Percentiles rank a stretch among this genome's conserved stretches.
Conservation (phyloP, 306 rosid species). For the Medicago lupulina region DNA sequence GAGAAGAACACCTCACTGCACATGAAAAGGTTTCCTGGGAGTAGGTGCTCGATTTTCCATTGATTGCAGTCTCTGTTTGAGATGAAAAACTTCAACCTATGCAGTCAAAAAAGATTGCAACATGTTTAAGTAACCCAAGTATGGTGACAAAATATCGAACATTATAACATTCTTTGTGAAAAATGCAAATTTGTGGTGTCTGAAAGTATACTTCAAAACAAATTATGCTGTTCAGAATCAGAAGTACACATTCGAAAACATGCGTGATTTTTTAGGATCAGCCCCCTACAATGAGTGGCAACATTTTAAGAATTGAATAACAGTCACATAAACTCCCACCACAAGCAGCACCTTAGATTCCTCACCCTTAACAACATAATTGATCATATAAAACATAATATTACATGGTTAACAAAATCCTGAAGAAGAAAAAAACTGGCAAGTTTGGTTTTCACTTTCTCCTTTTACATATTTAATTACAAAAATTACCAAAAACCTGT, state of each 20-base stretch:
- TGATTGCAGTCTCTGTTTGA: slow-evolving; percentile 90
- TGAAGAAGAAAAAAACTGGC: background rate
- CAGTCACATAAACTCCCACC: too few relatives aligned
- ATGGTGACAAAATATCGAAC: background rate
- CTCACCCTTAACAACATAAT: too few relatives aligned
- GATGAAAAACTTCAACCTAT: slow-evolving; percentile 94
- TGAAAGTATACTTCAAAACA: too few relatives aligned
- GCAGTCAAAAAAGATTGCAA: slow-evolving; percentile 30
- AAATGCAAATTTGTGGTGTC: background rate
- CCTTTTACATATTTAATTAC: background rate
- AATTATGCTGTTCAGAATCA: too few relatives aligned
- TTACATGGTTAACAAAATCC: too few relatives aligned
- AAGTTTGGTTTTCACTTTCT: background rate
- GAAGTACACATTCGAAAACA: too few relatives aligned
- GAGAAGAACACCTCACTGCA: slow-evolving; percentile 32
- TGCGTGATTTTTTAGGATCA: too few relatives aligned
- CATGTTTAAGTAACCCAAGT: background rate
- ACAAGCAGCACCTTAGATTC: too few relatives aligned
- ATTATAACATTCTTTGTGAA: background rate
- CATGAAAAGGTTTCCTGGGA: slow-evolving; percentile 81
- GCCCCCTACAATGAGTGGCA: too few relatives aligned
- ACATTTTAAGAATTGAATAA: too few relatives aligned
- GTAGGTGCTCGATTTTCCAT: slow-evolving; percentile 92
- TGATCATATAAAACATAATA: too few relatives aligned
- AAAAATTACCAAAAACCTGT: too few relatives aligned